These are phyloP conservation scores for Tetrahymena malaccensis DNA, from an alignment of 73 alveolate genomes.

Conservation along the genomic window DNA sequence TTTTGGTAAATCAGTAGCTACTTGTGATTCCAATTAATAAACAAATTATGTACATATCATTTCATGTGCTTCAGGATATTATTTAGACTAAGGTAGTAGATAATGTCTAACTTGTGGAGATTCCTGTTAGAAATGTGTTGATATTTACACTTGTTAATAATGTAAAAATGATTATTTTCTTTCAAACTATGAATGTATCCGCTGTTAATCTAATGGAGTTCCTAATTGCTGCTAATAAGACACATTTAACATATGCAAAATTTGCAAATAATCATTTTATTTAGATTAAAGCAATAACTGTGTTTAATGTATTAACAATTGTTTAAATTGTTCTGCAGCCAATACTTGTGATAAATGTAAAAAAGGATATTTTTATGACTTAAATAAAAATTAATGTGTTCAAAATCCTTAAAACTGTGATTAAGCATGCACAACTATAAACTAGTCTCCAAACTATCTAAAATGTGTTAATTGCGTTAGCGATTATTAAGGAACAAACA, in stretches of 20 bases:
- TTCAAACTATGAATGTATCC: background rate
- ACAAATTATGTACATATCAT: too few relatives aligned
- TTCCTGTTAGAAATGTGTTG: background rate
- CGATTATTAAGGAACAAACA: background rate
- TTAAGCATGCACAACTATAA: background rate
- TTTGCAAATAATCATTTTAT: background rate
- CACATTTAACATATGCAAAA: background rate
- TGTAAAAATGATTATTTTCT: background rate
- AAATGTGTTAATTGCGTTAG: background rate
- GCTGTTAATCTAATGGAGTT: background rate
- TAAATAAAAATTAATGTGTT: background rate
- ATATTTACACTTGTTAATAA: background rate
- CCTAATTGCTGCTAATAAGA: background rate
- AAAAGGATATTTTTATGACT: background rate
- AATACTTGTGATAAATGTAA: background rate
- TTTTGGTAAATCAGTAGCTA: background rate
- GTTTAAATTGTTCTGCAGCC: background rate
- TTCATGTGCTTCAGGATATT: background rate
- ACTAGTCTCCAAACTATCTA: background rate
- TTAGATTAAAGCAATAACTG: background rate
- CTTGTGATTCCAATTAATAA: background rate
- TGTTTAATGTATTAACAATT: background rate
- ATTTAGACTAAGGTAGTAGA: background rate
- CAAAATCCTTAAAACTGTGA: background rate
- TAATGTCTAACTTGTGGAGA: background rate